phyloP scores from a whole-genome alignment of 2,329 filamentous ascomycete species.

The Xylariaceae sp. region DNA sequence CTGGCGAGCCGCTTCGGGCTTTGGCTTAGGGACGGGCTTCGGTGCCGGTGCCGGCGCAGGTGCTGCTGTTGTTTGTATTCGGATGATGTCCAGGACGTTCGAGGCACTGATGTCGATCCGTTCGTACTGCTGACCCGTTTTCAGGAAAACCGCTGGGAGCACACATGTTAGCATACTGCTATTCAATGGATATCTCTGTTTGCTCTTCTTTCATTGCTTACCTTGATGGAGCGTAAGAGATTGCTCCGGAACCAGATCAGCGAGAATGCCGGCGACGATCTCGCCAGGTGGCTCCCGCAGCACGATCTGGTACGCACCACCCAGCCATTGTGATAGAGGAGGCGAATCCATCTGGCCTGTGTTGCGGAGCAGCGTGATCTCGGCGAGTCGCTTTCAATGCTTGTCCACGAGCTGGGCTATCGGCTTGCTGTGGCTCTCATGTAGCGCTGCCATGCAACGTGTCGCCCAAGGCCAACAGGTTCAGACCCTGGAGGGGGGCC shows the following conservation, averaged over 20 bases:
- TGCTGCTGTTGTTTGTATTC: conserved; percentile 7
- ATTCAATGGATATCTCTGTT: neutral
- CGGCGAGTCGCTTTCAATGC: neutral
- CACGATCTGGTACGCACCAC: conserved; percentile 21
- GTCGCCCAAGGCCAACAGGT: neutral
- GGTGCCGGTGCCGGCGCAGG: neutral
- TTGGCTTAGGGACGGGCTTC: neutral
- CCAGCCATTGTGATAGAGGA: conserved; percentile 26
- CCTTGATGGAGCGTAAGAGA: conserved; percentile 24
- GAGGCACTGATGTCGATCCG: conserved; percentile 22
- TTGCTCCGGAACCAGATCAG: conserved; percentile 24
- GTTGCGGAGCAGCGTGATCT: neutral
- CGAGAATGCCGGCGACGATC: conserved; percentile 22
- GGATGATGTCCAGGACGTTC: conserved; percentile 28
- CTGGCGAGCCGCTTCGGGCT: conserved; percentile 10
- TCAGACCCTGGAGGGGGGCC: no score
- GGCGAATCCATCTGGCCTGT: conserved; percentile 19
- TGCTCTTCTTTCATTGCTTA: conserved; percentile 1
- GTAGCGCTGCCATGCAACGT: neutral
- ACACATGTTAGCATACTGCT: conserved; percentile 1
- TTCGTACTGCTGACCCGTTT: conserved; percentile 20
- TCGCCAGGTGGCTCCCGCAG: conserved; percentile 25
- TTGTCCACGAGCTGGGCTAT: neutral
- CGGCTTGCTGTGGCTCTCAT: neutral
- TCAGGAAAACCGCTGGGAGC: conserved; percentile 16